These are phyloP conservation scores for Vitis rotundifolia DNA, from an alignment of 164 flowering plant species.

Conservation along the genomic window DNA sequence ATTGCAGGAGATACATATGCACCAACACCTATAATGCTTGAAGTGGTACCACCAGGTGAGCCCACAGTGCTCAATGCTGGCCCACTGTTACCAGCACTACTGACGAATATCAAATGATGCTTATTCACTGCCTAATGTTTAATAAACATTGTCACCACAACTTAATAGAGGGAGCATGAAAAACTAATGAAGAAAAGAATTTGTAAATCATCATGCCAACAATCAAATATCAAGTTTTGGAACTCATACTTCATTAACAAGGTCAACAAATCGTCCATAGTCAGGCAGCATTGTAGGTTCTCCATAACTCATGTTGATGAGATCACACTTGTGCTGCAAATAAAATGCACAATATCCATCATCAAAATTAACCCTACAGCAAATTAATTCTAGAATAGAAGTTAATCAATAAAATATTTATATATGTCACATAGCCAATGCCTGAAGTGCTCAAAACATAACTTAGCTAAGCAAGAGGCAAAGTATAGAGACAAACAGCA, in stretches of 20 bases:
- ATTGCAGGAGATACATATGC: conserved; percentile 98
- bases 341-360: background rate
- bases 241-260: conserved; percentile 73
- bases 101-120: conserved; percentile 78
- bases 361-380: background rate
- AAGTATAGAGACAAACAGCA: no score
- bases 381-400: background rate
- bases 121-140: conserved; percentile 77
- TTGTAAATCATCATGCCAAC: background rate
- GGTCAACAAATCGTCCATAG: conserved; percentile 97
- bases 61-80: conserved; percentile 98
- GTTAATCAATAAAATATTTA: no score
- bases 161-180: background rate
- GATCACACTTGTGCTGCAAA: conserved; percentile 94
- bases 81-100: conserved; percentile 98
- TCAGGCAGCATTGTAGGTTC: conserved; percentile 86
- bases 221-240: conserved; percentile 1
- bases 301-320: conserved; percentile 99
- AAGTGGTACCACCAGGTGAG: conserved; percentile 97
- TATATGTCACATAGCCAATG: no score
- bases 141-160: background rate
- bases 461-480: no score
- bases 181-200: background rate
- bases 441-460: no score
- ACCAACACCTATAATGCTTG: conserved; percentile 94